Evolutionary conservation across 2,329 filamentous ascomycete species (phyloP), one percentile per base, ranked within the genome.

Genomic region (Phyllosticta paracitricarpa): DNA sequence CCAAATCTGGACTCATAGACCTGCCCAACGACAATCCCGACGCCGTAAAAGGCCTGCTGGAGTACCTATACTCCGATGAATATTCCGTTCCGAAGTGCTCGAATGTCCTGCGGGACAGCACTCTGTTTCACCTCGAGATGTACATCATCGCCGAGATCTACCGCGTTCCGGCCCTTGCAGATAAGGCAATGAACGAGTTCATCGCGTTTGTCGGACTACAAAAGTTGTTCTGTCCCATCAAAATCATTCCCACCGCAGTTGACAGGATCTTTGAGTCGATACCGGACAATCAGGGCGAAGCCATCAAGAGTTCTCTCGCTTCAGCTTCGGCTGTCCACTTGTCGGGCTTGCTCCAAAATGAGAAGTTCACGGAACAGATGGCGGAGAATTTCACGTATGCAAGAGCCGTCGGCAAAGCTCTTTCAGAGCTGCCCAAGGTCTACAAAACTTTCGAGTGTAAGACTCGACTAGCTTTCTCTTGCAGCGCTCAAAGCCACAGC

Each of bases 51-150:
- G 90, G 86, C 72, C 89, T 92, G 67, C 82, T 94, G 66, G 88
- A 94, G 73, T 95, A 84, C 72, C 84, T 93, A 57, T 95, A 95
- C 76, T 92, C 88, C 0, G 83, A 83, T 71, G 89, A 94, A 76
- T 94, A 97, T 80, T 28, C 53, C 53, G 12, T 17, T 17, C 35
- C 35, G 5, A n/a, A 6, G 3, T 6, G 2, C 5, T 6, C 14
- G 3, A 48, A 6, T 17, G 10, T 14, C 12, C 17, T n/a, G 26
- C 26, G 26, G 2, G 35, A 48, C 35, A 2, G 2, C n/a, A n/a
- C 26, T 10, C 7, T 57, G 14, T 24, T 25, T 40, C 55, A 57
- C 10, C 33, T 51, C 2, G 33, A 51, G 3, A 22, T 40, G 2
- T 26, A 26, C 55, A 48, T 40, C 55, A 26, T 57, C 19, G 55